Evolutionary conservation across 768 basidiomycete genomes (phyloP).

Genomic region (Roridomyces roridus): DNA sequence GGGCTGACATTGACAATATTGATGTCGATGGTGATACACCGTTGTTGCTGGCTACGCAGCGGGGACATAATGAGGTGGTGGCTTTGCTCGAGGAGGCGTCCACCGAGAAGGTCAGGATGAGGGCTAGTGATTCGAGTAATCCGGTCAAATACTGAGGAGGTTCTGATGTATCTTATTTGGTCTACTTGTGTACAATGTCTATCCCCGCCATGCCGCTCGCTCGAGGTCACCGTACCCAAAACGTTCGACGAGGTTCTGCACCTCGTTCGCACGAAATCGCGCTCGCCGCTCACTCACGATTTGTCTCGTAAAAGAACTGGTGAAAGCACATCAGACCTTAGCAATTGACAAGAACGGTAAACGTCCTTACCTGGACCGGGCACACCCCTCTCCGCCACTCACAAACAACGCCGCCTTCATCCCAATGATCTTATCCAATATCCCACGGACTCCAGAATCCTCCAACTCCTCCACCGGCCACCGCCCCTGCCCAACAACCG

Average conservation of each 20-base stretch:
- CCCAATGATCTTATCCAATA: conserved; percentile 63
- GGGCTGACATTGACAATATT: conserved; percentile 22
- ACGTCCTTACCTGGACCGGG: conserved; percentile 48
- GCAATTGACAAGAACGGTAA: conserved; percentile 10
- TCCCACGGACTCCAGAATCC: conserved; percentile 59
- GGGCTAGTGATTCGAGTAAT: no score
- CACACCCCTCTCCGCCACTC: conserved; percentile 53
- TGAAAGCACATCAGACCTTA: conserved; percentile 22
- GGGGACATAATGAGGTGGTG: conserved; percentile 22
- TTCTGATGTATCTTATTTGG: no score
- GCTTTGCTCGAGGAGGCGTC: conserved; percentile 24
- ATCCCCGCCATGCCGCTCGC: no score
- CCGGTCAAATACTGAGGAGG: conserved; percentile 8
- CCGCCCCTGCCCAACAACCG: conserved; percentile 17
- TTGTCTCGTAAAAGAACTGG: conserved; percentile 61
- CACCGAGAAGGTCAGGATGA: conserved; percentile 3
- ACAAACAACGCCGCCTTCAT: conserved; percentile 56
- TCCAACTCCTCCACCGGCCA: conserved; percentile 39
- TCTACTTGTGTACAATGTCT: no score
- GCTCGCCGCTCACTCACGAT: conserved; percentile 50
- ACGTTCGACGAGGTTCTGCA: conserved; percentile 50
- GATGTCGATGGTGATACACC: conserved; percentile 27
- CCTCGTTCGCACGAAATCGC: conserved; percentile 23
- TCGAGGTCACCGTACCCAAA: conserved; percentile 43
- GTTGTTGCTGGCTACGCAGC: conserved; percentile 14